phyloP scores from a whole-genome alignment of 768 basidiomycete genomes.

The Hygrocybe punicea region DNA sequence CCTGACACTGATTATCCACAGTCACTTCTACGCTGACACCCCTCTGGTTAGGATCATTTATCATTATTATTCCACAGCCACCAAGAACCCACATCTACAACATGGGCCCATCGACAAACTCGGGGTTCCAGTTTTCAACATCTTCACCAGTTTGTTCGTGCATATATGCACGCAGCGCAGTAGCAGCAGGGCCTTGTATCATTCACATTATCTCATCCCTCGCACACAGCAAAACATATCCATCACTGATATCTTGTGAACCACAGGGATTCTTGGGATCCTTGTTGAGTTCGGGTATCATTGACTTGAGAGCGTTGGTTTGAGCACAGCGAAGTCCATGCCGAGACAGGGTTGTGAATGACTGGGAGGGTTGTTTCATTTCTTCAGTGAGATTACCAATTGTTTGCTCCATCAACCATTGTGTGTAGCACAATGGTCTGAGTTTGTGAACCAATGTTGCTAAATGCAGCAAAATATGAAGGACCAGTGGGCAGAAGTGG shows the following conservation, averaged over 20 bases:
- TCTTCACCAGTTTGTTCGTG: not conserved
- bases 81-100: no score
- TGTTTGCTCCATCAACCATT: constrained; percentile 3
- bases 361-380: constrained; percentile 4
- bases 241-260: not conserved
- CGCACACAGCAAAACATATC: constrained; percentile 3
- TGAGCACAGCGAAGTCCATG: not conserved
- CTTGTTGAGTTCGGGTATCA: not conserved
- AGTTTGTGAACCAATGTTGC: not conserved
- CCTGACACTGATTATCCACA: no score
- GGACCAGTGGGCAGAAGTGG: not conserved
- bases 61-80: no score
- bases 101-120: constrained; percentile 22
- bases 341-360: constrained; percentile 1
- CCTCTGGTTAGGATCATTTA: no score
- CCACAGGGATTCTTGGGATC: constrained; percentile 11
- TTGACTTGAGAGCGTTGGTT: not conserved
- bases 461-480: constrained; percentile 4
- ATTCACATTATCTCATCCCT: not conserved
- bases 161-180: constrained; percentile 19
- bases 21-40: no score
- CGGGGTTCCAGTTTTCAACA: constrained; percentile 11
- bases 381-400: constrained; percentile 5
- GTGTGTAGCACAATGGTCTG: not conserved
- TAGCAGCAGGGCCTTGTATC: not conserved